Evolutionary conservation across 1,139 yeast species (phyloP), one percentile per base, ranked within the genome.

Genomic region (Nakaseomyces sp.): DNA sequence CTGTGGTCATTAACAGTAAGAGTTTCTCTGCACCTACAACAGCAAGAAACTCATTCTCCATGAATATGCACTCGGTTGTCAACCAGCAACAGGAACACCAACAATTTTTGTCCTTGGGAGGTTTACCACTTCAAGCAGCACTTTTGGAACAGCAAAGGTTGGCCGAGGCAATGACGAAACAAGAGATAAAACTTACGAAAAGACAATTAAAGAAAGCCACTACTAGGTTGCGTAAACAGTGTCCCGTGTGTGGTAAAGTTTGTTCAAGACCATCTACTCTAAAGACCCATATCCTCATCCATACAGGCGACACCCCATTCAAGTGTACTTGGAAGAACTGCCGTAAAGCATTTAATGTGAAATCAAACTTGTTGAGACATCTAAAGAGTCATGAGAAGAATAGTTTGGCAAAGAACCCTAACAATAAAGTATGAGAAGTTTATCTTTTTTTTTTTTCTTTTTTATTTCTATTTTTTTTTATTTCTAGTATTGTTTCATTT

Each of bases 241-340:
- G 95, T 60, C 69, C 72, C 18, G 72, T 79, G 17, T 87, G 96
- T 62, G 74, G 78, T 44, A 86, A 86, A 62, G 79, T 80, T 42
- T 87, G 88, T 67, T 81, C 86, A 43, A 71, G 96, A 47, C 95
- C 96, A 3, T 79, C 87, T 6, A 82, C 91, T 2, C 69, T 87
- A 46, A 83, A 79, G 60, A 85, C 93, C 3, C 96, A 87, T 65
- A 73, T 76, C 61, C 79, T 84, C 58, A 80, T 88, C 7, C 96
- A 87, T 62, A 86, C 96, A 0, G 96, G 96, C 2, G 95, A 84
- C 58, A 85, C 84, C 58, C 87, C 93, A 16, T 85, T 76, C 65
- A 69, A 68, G 50, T 87, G 96, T 61, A 73, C 75, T 12, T 79
- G 82, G 77, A 69, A 67, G 1, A 74, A 74, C 25, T 87, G 96